phyloP scores from a whole-genome alignment of 1,139 yeast genomes.

The Candida tropicalis region DNA sequence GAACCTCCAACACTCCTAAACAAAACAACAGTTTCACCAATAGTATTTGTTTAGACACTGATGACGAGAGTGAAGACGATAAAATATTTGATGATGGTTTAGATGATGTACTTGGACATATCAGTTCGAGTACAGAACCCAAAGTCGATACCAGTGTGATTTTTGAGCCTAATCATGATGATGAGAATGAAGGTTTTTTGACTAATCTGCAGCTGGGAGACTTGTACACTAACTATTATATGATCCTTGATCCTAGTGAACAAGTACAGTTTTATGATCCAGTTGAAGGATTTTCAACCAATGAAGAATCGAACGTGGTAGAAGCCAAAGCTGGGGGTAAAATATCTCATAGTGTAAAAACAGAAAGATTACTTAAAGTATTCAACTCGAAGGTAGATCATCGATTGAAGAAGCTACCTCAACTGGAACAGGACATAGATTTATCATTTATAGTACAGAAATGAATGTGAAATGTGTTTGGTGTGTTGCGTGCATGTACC shows the following conservation, averaged over 20 bases:
- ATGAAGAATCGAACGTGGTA: slow-evolving; percentile 7
- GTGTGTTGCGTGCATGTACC: not conserved
- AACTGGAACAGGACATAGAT: not conserved
- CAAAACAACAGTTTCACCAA: not conserved
- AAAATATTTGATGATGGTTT: slow-evolving; percentile 33
- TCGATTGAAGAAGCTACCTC: not conserved
- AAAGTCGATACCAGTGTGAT: not conserved
- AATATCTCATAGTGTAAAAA: slow-evolving; percentile 8
- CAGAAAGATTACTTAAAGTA: slow-evolving; percentile 6
- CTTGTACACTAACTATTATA: slow-evolving; percentile 37
- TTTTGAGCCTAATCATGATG: slow-evolving; percentile 4
- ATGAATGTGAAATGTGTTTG: not conserved
- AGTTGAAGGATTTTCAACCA: slow-evolving; percentile 6
- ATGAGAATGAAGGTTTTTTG: slow-evolving; percentile 30
- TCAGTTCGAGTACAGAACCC: slow-evolving; percentile 1
- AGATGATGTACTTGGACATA: slow-evolving; percentile 25
- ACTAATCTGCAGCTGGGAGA: slow-evolving; percentile 31
- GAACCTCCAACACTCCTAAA: too few species aligned
- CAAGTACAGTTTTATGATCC: slow-evolving; percentile 26
- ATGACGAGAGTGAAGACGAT: slow-evolving; percentile 19
- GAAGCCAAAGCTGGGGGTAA: slow-evolving; percentile 6
- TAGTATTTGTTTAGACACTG: slow-evolving; percentile 6
- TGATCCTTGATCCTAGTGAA: slow-evolving; percentile 24
- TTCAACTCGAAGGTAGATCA: not conserved
- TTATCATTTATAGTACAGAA: slow-evolving; percentile 10